A percentile compares a stretch with the other conserved stretches of the same genome.
Conservation (phyloP, 2,329 filamentous ascomycete genomes). For the Epichloe coenophiala region DNA sequence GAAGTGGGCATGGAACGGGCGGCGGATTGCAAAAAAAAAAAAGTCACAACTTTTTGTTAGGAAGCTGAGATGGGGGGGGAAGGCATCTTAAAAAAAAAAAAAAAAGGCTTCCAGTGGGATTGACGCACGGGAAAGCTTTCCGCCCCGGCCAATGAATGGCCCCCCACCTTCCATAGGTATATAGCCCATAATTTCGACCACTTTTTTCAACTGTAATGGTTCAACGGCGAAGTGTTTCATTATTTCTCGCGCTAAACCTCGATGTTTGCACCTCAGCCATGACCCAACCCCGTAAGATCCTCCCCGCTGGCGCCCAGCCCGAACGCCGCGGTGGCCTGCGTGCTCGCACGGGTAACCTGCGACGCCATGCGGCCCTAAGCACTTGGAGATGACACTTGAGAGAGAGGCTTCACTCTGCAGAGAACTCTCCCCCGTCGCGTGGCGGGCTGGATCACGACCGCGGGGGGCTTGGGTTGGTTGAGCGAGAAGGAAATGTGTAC, state of each 20-base stretch:
- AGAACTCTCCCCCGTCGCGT: constrained; percentile 57
- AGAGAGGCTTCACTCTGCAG: constrained; percentile 64
- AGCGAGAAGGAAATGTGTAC: constrained; percentile 41
- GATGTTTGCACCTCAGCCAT: constrained; percentile 17
- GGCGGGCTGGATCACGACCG: constrained; percentile 56
- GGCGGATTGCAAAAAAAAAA: background rate
- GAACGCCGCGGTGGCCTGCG: constrained; percentile 51
- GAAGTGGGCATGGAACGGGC: too few relatives aligned
- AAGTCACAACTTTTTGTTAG: background rate
- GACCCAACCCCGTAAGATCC: constrained; percentile 43
- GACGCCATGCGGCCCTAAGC: constrained; percentile 50
- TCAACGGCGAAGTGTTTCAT: constrained; percentile 43
- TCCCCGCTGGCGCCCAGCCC: constrained; percentile 48
- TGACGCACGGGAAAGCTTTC: too few relatives aligned
- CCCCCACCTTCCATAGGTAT: background rate
- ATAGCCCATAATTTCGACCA: constrained; percentile 10
- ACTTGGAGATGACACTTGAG: constrained; percentile 51
- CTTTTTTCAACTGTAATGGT: constrained; percentile 45
- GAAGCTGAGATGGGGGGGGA: too few relatives aligned
- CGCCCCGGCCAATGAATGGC: too few relatives aligned
- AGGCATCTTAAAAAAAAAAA: too few relatives aligned
- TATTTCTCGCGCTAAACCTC: constrained; percentile 24
- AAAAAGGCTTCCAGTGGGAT: too few relatives aligned
- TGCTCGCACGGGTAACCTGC: constrained; percentile 56
- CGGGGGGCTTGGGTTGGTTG: constrained; percentile 43